Conservation (phyloP, 768 basidiomycete species). For the Amanita polypyramis region DNA sequence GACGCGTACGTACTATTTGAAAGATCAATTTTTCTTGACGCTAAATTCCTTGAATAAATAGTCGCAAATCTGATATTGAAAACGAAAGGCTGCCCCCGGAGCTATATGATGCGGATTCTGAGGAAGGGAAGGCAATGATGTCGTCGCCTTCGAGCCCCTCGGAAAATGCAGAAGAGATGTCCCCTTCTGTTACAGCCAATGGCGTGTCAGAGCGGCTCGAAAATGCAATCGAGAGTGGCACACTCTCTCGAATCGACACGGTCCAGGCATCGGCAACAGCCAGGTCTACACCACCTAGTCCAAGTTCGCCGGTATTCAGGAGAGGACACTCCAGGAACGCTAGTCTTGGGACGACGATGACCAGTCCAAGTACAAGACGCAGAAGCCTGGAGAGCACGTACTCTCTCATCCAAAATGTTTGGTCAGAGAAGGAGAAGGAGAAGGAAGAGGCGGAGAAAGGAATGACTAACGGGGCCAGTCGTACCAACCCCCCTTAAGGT, state of each 20-base stretch:
- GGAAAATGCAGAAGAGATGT: constrained; percentile 27
- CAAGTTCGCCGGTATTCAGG: constrained; percentile 36
- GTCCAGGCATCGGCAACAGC: not conserved
- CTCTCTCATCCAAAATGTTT: constrained; percentile 87
- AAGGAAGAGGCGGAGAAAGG: constrained; percentile 1
- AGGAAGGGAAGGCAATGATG: constrained; percentile 59
- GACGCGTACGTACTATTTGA: constrained; percentile 68
- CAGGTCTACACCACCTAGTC: constrained; percentile 22
- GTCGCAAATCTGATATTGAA: constrained; percentile 96
- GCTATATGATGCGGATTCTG: constrained; percentile 71
- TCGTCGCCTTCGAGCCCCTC: constrained; percentile 47
- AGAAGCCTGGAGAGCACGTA: constrained; percentile 93
- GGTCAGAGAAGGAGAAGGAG: constrained; percentile 25
- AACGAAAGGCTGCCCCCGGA: constrained; percentile 98
- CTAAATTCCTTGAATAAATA: constrained; percentile 19
- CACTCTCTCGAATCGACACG: constrained; percentile 8
- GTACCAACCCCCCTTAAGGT: not conserved
- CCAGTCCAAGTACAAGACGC: constrained; percentile 86
- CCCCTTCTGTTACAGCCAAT: constrained; percentile 35
- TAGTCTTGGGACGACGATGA: constrained; percentile 91
- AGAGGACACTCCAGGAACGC: constrained; percentile 69
- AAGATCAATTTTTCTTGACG: not conserved
- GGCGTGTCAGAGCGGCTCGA: constrained; percentile 36
- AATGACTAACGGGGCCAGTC: not conserved
- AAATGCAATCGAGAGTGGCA: constrained; percentile 22